A percentile compares a stretch with the other conserved stretches of the same genome.
phyloP scores from a whole-genome alignment of 2,329 filamentous ascomycete species.

The Trichoderma cornu-damae region DNA sequence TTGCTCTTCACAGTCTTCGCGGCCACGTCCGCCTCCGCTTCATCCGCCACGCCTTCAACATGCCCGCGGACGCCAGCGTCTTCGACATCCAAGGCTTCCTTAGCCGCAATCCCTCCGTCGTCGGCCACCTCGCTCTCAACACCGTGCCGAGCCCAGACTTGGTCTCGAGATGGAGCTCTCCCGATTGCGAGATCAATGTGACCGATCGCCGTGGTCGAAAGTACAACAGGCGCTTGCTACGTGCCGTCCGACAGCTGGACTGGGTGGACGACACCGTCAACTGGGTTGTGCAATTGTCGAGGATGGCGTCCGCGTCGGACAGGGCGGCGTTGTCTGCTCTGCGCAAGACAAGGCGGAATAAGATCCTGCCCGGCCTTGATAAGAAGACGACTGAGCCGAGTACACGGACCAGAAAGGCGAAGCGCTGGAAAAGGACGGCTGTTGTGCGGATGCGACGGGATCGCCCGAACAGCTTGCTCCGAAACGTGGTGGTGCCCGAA shows the following conservation, averaged over 20 bases:
- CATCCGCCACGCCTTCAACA: slow-evolving; percentile 19
- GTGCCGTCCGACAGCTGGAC: not conserved
- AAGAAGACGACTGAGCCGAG: not conserved
- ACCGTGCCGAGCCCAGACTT: slow-evolving; percentile 5
- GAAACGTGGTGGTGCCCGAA: not conserved
- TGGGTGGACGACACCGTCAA: not conserved
- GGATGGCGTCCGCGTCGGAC: not conserved
- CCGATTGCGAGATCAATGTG: not conserved
- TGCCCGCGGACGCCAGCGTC: slow-evolving; percentile 5
- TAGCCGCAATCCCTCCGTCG: slow-evolving; percentile 22
- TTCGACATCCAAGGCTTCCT: slow-evolving; percentile 20
- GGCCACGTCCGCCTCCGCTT: slow-evolving; percentile 5
- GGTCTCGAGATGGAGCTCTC: not conserved
- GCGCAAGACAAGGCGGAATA: not conserved
- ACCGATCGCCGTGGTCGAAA: not conserved
- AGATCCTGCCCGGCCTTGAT: not conserved
- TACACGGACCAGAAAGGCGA: not conserved
- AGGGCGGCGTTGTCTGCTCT: not conserved
- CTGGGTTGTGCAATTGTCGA: not conserved
- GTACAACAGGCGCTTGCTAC: not conserved
- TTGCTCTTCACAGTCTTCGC: not conserved
- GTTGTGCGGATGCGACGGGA: not conserved
- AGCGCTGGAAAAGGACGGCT: not conserved
- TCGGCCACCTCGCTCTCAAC: slow-evolving; percentile 21
- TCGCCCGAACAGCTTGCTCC: slow-evolving; percentile 2